Evolutionary conservation across 2,329 filamentous ascomycete species (phyloP).

Genomic region (Botrytis deweyae): DNA sequence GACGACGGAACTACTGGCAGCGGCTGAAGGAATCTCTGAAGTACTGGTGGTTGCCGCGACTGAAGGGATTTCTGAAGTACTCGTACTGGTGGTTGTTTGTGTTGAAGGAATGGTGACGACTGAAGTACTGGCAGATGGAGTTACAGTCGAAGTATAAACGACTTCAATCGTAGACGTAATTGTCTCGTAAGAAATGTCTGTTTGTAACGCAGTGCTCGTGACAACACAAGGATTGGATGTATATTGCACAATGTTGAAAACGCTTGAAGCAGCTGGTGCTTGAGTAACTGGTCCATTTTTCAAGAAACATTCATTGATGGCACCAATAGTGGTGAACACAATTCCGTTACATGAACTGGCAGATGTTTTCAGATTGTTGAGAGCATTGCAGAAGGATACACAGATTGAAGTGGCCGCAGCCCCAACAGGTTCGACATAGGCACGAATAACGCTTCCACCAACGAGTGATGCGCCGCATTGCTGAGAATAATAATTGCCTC

Average conservation of each 20-base stretch:
- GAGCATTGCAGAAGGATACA: not conserved
- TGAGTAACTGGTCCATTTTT: not conserved
- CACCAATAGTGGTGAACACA: not conserved
- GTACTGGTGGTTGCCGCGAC: not conserved
- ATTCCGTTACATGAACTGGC: slow-evolving; percentile 12
- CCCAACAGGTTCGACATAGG: not conserved
- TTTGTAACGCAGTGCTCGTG: not conserved
- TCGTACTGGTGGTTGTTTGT: not conserved
- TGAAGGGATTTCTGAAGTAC: not conserved
- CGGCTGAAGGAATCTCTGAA: not conserved
- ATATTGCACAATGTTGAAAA: not conserved
- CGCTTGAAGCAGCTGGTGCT: not conserved
- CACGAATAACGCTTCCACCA: not conserved
- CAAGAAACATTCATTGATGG: not conserved
- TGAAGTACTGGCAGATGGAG: not conserved
- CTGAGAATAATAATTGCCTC: slow-evolving; percentile 9
- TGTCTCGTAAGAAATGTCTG: not conserved
- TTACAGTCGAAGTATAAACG: not conserved
- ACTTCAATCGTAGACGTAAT: not conserved
- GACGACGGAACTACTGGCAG: not conserved
- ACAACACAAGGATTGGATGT: not conserved
- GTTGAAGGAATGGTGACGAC: not conserved
- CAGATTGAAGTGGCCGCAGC: not conserved
- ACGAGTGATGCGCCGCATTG: not conserved
- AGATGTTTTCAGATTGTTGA: slow-evolving; percentile 1